Base-by-base conservation (phyloP, 2,329 filamentous ascomycete genomes). In the Lasiodiplodia theobromae region DNA sequence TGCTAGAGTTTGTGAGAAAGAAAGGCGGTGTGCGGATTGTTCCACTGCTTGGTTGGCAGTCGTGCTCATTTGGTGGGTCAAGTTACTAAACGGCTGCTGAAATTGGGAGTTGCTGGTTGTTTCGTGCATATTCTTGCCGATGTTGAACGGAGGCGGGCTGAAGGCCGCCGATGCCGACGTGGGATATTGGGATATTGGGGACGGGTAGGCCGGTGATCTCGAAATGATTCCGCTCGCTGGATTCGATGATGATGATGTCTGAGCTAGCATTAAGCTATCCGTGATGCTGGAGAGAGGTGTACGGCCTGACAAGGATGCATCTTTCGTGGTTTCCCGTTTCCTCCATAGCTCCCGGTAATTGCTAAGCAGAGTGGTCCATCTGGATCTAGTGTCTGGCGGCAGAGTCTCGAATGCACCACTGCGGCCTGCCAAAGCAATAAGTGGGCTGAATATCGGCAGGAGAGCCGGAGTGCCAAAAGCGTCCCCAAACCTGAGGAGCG, bases 401-500 rank as follows among this genome's bases (percentile, higher is more conserved):
- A 68, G 40, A 11, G 38, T 44, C 31, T 68, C 60, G 21, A 68
- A 68, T 8, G 67, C 51, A 53, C 67, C 67, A 62, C 58, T 68
- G 8, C 67, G 51, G 3, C 60, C 67, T 49, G 67, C 67, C 37
- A 68, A 38, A 40, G 49, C 52, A 25, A 68, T 68, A 6, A 67
- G 52, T 34, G 69, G 67, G 14, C 67, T 64, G 58, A 68, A 68
- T 34, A 77, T 70, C 37, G 77, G 74, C 21, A 78, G 77, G 40
- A 80, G 34, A 31, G 71, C 71, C 21, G 70, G 58, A 14, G 74
- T 54, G 10, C 74, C 74, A n/a, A 79, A 69, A 31, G 72, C 69
- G 38, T 73, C 66, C 8, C 70, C 69, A 23, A 71, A 76, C 34
- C 71, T 72, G 54, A 78, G 74, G 8, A 80, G 62, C 34, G 75